phyloP scores from a whole-genome alignment of 306 rosid species.

The Prunus campanulata region DNA sequence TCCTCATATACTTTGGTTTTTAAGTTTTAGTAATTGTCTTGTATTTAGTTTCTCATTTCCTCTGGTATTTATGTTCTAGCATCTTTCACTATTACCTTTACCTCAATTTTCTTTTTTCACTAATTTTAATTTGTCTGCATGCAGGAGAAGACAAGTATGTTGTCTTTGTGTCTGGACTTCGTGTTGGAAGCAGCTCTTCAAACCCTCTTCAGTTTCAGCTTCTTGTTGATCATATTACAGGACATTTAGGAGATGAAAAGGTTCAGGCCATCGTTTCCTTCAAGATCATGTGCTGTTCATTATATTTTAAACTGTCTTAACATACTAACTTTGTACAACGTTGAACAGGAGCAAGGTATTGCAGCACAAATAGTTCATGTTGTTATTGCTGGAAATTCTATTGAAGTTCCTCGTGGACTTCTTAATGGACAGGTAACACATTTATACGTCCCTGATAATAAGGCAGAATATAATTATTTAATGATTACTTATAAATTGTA shows the following conservation, averaged over 20 bases:
- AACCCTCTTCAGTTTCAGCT: conserved; percentile 96
- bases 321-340: conserved; percentile 31
- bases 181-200: conserved; percentile 66
- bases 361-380: conserved; percentile 84
- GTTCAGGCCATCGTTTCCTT: conserved; percentile 39
- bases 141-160: conserved; percentile 86
- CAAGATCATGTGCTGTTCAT: conserved; percentile 17
- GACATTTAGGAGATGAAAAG: conserved; percentile 95
- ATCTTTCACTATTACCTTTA: neutral
- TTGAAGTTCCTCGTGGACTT: conserved; percentile 66
- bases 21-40: conserved; percentile 17
- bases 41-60: conserved; percentile 7
- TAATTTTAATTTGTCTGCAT: conserved; percentile 28
- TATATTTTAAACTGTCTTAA: conserved; percentile 5
- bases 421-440: conserved; percentile 80
- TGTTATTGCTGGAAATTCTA: conserved; percentile 84
- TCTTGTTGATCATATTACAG: conserved; percentile 90
- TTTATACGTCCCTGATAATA: neutral
- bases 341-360: conserved; percentile 72
- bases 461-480: neutral
- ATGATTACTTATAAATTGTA: neutral
- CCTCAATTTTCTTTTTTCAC: neutral
- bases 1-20: neutral
- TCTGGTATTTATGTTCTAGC: neutral
- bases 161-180: conserved; percentile 79